Evolutionary conservation across 129 eudicot genomes (phyloP), one percentile per base, ranked within the genome.

Genomic region (Ambrosia artemisiifolia): DNA sequence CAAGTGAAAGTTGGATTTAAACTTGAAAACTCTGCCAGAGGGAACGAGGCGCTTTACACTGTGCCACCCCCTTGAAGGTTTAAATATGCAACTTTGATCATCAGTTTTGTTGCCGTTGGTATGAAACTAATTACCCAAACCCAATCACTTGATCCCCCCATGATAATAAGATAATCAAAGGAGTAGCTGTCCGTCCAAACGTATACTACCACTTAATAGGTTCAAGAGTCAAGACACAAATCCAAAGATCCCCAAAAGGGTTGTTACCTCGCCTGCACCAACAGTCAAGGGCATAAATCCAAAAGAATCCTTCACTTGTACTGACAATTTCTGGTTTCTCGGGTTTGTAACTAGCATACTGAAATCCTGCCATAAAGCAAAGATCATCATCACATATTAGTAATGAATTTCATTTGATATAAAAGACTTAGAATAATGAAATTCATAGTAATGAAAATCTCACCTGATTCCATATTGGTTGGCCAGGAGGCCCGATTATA

Each of bases 391-490:
- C 8, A n/a, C 67, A 59, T 38, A 48, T 80, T 56, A 16, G 40
- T 72, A 30, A 46, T 30, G 18, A 56, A 13, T 24, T 47, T 61
- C 12, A 33, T 34, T 57, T 30, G 5, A 14, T 57, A 44, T 19
- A 36, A 28, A 67, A n/a, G 30, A 59, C 6, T 4, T 33, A 33
- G 43, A 76, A 28, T 38, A n/a, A 24, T 40, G 44, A 0, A 59
- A 20, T 60, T 5, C 11, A 69, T 17, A 54, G 44, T 59, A 40
- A 30, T 62, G 63, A 71, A 60, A 16, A 53, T 33, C 70, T 81
- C 74, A 89, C 98, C 88, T 94, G 99, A 79, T 95, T 95, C 99
- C 96, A 95, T 18, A 95, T 90, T 19, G 98, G 98, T 78, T 89
- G 83, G 63, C 98, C 96, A 63, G 98, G 96, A 67, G 90, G 83